Base-by-base conservation (phyloP, 2,329 filamentous ascomycete species). In the Calonectria ilicicola region DNA sequence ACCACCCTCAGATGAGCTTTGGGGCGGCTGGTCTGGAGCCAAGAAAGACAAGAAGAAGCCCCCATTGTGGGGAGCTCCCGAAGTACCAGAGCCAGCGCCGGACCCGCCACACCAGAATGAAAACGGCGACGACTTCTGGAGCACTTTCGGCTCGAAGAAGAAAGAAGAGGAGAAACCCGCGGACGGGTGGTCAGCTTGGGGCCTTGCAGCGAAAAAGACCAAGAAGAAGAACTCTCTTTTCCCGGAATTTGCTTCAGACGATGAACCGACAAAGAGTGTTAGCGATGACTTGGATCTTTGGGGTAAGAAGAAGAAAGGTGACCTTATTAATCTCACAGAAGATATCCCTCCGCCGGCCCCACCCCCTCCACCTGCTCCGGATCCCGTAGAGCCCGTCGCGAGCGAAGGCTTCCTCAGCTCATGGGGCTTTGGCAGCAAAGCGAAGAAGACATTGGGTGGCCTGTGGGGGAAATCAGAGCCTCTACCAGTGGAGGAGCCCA, bases 391-490 rank as follows among this genome's bases (percentile, higher is more conserved):
- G 60, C 75, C 83, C 63, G 79, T 83, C 42, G 82, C 80, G 17
- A 85, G 85, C 49, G 88, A 89, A 67, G 89, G 89, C 70, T 89
- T 90, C 75, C 90, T 90, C 80, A 87, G 85, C 72, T 87, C 88
- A 60, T 91, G 90, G 86, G 88, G 87, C 38, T 89, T 87, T 65
- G 84, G 86, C 14, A 90, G 90, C 78, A 90, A 90, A 73, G 82
- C 83, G 68, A 85, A 85, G 71, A 83, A 84, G 47, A 80, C 62
- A 19, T 66, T 69, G 56, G 77, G 81, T 47, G 79, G 81, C 65
- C 76, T 78, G 67, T 81, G 79, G 65, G 80, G 84, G 73, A 85
- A 85, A 74, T 84, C 83, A 42, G 84, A 87, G 72, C 53, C 53
- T 19, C 32, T 21, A 5, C 53, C 81, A 29, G 83, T 84, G 53